phyloP scores from a whole-genome alignment of 2,329 filamentous ascomycete genomes.

The Knufia petricola region DNA sequence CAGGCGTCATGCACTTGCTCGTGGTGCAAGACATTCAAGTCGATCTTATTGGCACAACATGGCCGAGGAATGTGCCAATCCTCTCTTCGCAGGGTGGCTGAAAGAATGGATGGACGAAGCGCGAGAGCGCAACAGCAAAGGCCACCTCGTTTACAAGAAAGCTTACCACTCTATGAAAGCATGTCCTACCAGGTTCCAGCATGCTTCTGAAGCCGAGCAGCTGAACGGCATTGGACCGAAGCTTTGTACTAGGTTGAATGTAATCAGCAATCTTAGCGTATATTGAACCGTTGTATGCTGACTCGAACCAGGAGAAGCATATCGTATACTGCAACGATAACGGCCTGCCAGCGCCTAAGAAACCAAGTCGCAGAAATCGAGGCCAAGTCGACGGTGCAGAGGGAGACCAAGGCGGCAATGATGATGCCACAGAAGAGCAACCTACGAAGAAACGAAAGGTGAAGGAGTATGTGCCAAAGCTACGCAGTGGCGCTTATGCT shows the following conservation, averaged over 20 bases:
- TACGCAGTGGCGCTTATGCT: constrained; percentile 66
- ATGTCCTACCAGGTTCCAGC: constrained; percentile 60
- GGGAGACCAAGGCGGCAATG: constrained; percentile 21
- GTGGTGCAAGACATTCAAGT: neutral
- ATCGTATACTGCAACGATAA: constrained; percentile 53
- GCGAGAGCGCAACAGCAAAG: constrained; percentile 59
- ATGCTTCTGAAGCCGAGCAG: constrained; percentile 62
- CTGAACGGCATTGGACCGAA: constrained; percentile 67
- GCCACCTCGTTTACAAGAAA: constrained; percentile 57
- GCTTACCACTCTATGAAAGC: constrained; percentile 68
- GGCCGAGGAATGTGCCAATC: constrained; percentile 50
- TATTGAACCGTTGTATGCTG: neutral
- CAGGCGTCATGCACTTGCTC: neutral
- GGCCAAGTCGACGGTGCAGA: constrained; percentile 32
- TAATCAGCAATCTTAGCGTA: neutral
- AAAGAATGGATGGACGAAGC: constrained; percentile 68
- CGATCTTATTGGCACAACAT: neutral
- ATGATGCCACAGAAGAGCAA: constrained; percentile 27
- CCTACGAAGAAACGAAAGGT: constrained; percentile 47
- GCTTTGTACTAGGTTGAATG: constrained; percentile 59
- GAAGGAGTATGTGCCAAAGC: constrained; percentile 61
- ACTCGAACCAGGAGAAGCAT: constrained; percentile 33
- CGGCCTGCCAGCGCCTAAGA: constrained; percentile 57
- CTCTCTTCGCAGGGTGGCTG: constrained; percentile 62
- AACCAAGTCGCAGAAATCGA: constrained; percentile 21